Evolutionary conservation across 495 filamentous ascomycete species (phyloP), one percentile per base, ranked within the genome.

Genomic region (Penicillium robsamsonii): DNA sequence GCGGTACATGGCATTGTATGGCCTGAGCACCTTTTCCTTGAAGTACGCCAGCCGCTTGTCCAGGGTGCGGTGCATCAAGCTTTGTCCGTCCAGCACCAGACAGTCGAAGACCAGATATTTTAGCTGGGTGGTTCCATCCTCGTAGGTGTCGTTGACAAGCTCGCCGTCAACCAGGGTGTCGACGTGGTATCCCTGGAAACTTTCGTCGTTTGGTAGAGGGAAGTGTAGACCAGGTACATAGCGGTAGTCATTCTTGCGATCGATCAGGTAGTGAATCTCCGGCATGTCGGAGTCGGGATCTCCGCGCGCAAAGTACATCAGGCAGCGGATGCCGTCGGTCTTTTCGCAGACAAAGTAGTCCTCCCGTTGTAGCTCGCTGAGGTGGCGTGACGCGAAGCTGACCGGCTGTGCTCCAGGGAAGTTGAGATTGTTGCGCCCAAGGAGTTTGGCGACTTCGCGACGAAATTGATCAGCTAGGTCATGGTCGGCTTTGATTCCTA

Each of bases 271-370:
- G 58, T 83, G 77, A 48, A 84, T 81, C 54, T 88, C 79, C 6
- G 79, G 74, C 9, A 59, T 60, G 11, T 81, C 73, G 24, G 70
- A 74, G 22, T 79, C 77, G 24, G 72, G 65, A 31, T 77, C 77
- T 11, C 77, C 76, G 43, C 70, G 65, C 56, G 89, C 88, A 58
- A 92, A 86, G 78, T 93, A 98, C 68, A 98, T 84, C 20, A 98
- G 81, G 69, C 92, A 97, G 41, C 94, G 86, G 63, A 97, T 91
- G 35, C 94, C 94, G 67, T 98, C 94, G 0, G 93, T 96, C 73
- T 98, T 98, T 74, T 98, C 94, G 77, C 94, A 97, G 60, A 98
- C 89, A 67, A 90, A 97, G 74, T 97, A 98, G 70, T 97, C 94
- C 50, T 86, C 76, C 38, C 79, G 80, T 37, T 86, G 84, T 10